Conservation (phyloP, 2,329 filamentous ascomycete genomes). For the Lachnellula willkommii region DNA sequence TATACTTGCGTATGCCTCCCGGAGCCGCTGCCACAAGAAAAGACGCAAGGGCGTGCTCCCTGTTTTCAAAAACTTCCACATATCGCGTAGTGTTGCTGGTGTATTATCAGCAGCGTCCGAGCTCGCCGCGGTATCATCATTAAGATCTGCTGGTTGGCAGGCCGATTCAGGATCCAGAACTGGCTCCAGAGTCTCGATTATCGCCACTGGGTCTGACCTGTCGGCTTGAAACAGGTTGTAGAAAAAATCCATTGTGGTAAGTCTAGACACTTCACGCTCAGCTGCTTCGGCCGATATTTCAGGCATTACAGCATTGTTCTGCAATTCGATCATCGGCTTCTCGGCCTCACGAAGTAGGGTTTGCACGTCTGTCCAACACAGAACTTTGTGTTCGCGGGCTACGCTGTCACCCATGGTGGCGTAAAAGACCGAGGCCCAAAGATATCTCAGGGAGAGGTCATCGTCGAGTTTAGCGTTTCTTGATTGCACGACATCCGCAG, state of each 20-base stretch:
- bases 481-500: slow-evolving; percentile 45
- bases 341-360: slow-evolving; percentile 43
- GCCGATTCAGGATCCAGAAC: slow-evolving; percentile 71
- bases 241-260: slow-evolving; percentile 97
- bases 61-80: slow-evolving; percentile 77
- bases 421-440: slow-evolving; percentile 62
- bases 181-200: slow-evolving; percentile 90
- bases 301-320: slow-evolving; percentile 85
- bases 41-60: slow-evolving; percentile 79
- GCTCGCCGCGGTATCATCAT: slow-evolving; percentile 8
- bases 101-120: slow-evolving; percentile 24
- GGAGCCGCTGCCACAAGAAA: slow-evolving; percentile 85
- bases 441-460: slow-evolving; percentile 51
- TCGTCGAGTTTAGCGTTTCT: slow-evolving; percentile 21
- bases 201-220: slow-evolving; percentile 69
- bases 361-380: slow-evolving; percentile 59
- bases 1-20: slow-evolving; percentile 81
- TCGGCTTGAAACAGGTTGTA: slow-evolving; percentile 81
- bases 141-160: slow-evolving; percentile 28
- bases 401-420: slow-evolving; percentile 51
- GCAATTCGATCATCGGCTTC: slow-evolving; percentile 54
- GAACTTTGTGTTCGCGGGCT: slow-evolving; percentile 53
- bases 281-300: slow-evolving; percentile 78
- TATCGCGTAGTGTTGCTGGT: slow-evolving; percentile 55
- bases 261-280: slow-evolving; percentile 83